These are phyloP conservation scores for Lantana camara DNA, from an alignment of 257 asterid species.

Conservation along the genomic window DNA sequence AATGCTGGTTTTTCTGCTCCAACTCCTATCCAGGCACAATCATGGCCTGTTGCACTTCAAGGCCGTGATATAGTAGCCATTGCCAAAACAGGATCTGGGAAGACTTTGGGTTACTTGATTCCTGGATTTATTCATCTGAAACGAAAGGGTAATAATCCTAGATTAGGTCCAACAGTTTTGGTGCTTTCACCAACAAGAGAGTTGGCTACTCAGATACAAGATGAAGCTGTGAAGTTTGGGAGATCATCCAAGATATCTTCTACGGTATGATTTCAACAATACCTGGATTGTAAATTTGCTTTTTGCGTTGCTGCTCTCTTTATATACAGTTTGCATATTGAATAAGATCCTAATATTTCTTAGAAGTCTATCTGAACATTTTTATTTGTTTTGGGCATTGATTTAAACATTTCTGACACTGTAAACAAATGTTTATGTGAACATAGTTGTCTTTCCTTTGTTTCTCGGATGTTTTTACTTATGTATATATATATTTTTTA, in stretches of 20 bases:
- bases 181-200: slow-evolving; percentile 95
- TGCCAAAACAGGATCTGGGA: slow-evolving; percentile 97
- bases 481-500: slow-evolving; percentile 18
- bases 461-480: slow-evolving; percentile 22
- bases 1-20: slow-evolving; percentile 93
- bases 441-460: slow-evolving; percentile 5
- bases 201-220: slow-evolving; percentile 93
- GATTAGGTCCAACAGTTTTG: slow-evolving; percentile 83
- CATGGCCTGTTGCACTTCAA: slow-evolving; percentile 90
- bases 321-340: slow-evolving; percentile 5
- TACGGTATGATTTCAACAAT: slow-evolving; percentile 59
- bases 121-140: slow-evolving; percentile 87
- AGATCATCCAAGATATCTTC: slow-evolving; percentile 76
- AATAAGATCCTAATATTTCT: neutral
- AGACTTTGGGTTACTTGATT: slow-evolving; percentile 88
- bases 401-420: slow-evolving; percentile 7
- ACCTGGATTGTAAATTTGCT: slow-evolving; percentile 14
- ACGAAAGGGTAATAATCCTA: slow-evolving; percentile 57
- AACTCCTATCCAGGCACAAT: slow-evolving; percentile 94
- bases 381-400: neutral
- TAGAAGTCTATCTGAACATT: neutral
- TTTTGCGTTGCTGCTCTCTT: neutral
- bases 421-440: slow-evolving; percentile 14
- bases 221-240: slow-evolving; percentile 83
- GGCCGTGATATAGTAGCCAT: slow-evolving; percentile 93